Base-by-base conservation (phyloP, 2,329 filamentous ascomycete genomes). In the Sarocladium strictum region DNA sequence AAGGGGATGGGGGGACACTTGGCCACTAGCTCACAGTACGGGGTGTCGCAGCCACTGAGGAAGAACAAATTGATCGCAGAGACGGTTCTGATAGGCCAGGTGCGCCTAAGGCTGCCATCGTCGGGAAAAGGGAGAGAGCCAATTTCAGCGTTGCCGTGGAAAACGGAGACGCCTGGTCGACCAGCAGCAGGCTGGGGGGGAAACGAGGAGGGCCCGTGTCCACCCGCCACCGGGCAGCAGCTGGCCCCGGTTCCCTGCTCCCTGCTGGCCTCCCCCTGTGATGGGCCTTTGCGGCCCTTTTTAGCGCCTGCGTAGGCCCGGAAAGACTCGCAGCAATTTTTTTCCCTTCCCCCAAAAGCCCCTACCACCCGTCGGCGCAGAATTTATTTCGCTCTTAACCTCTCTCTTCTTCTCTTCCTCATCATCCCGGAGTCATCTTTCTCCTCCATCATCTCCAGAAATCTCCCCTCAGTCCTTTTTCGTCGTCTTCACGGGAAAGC, bases 401-500 rank as follows among this genome's bases (percentile, higher is more conserved):
- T 61, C 61, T 37, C 50, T 53, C 50, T 53, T 40, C 50, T 51
- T 51, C 47, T 23, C 47, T 51, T 24, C 47, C 47, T 38, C 50
- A 53, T 38, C 50, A 53, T 40, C 35, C 50, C 35, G 50, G 50
- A 53, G 50, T 53, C 50, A 40, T 53, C 33, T 15, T 47, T 40
- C 35, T 53, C 49, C 69, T 69, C 64, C 69, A 68, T 71, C 69
- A 72, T 70, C 67, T 67, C 62, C 67, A 70, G 19, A 71, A 71
- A 78, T 83, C 81, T 83, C 81, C 80, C 76, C 80, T 84, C 81
- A 77, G 69, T 80, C 72, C 72, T 79, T 81, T 76, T 67, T 72
- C 69, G 65, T 71, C 68, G 63, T 70, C 63, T 69, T 71, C 72
- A 72, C 69, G 73, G 69, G 69, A 69, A 69, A 70, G 64, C 67